These are phyloP conservation scores for Trichoderma atroviride DNA, from an alignment of 2,329 filamentous ascomycete species.

Conservation along the genomic window DNA sequence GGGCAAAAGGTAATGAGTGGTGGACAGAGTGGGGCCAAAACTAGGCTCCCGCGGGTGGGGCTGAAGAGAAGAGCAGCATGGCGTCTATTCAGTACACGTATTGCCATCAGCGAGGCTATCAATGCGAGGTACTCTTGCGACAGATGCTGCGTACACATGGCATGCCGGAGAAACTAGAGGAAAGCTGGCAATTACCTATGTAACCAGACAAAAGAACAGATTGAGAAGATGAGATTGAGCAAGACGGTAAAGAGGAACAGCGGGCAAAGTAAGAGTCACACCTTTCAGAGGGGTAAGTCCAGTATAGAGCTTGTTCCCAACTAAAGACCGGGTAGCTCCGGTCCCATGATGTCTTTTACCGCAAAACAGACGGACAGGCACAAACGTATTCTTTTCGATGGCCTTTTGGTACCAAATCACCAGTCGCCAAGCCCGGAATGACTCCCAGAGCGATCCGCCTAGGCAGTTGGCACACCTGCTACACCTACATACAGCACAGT, in stretches of 20 bases:
- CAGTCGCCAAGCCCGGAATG: neutral
- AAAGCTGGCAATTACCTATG: neutral
- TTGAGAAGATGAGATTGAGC: neutral
- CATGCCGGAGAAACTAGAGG: neutral
- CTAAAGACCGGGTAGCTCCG: neutral
- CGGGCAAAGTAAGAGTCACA: neutral
- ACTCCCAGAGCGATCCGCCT: neutral
- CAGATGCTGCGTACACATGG: neutral
- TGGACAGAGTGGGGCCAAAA: conserved; percentile 2
- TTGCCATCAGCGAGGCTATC: neutral
- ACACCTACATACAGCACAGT: neutral
- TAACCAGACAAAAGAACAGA: neutral
- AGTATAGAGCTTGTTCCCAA: neutral
- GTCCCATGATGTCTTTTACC: neutral
- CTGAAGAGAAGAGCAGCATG: neutral
- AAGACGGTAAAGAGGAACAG: neutral
- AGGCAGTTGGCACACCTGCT: neutral
- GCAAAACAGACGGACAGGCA: neutral
- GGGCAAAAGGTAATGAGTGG: conserved; percentile 9
- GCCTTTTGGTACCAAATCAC: neutral
- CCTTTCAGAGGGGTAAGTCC: neutral
- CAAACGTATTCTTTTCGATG: neutral
- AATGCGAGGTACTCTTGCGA: neutral
- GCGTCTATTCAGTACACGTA: neutral
- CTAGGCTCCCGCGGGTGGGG: conserved; percentile 25